A percentile compares a stretch with the other conserved stretches of the same genome.
Evolutionary conservation across 2,329 filamentous ascomycete genomes (phyloP).

Genomic region (Verticillium nubilum): DNA sequence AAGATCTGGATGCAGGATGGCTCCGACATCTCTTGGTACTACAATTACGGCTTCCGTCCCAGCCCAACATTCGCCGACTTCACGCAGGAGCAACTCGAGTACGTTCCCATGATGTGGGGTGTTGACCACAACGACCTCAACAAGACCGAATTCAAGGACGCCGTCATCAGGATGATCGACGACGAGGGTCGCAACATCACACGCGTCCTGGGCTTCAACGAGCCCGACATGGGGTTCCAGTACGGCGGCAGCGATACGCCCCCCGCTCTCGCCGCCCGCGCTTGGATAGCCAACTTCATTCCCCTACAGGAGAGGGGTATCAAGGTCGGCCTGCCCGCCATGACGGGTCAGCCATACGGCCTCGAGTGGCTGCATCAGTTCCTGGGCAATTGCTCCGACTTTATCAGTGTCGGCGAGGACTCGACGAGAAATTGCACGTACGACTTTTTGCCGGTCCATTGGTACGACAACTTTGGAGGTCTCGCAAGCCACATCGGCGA

Average conservation of each 20-base stretch:
- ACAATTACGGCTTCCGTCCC: slow-evolving; percentile 65
- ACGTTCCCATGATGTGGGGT: slow-evolving; percentile 80
- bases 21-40: slow-evolving; percentile 73
- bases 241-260: slow-evolving; percentile 59
- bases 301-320: slow-evolving; percentile 61
- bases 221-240: slow-evolving; percentile 56
- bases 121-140: slow-evolving; percentile 35
- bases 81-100: slow-evolving; percentile 56
- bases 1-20: slow-evolving; percentile 53
- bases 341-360: slow-evolving; percentile 56
- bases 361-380: slow-evolving; percentile 55
- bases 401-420: slow-evolving; percentile 39
- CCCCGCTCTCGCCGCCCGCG: slow-evolving; percentile 55
- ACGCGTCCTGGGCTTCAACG: slow-evolving; percentile 73
- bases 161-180: slow-evolving; percentile 50
- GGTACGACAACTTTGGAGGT: slow-evolving; percentile 66
- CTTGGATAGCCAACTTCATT: slow-evolving; percentile 68
- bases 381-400: slow-evolving; percentile 48
- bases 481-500: slow-evolving; percentile 62
- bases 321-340: slow-evolving; percentile 64
- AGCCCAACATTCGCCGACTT: slow-evolving; percentile 43
- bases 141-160: slow-evolving; percentile 55
- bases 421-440: slow-evolving; percentile 49
- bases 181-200: slow-evolving; percentile 51
- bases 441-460: slow-evolving; percentile 60